Evolutionary conservation across 2,329 filamentous ascomycete genomes (phyloP).

Genomic region (Aspergillus ustus): DNA sequence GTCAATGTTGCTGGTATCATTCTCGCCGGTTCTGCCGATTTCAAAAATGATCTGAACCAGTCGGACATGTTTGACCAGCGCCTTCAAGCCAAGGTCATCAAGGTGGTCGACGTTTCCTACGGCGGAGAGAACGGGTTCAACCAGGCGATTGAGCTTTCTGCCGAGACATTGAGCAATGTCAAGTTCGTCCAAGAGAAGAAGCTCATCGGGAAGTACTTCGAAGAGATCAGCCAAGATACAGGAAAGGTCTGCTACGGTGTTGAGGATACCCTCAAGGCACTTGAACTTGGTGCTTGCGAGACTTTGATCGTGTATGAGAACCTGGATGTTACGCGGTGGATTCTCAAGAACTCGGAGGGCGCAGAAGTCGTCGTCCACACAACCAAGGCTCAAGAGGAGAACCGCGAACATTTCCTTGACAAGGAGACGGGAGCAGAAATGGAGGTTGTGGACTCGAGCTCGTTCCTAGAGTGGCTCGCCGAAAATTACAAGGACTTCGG

Average conservation of each 20-base stretch:
- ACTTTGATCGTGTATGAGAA: slow-evolving; percentile 97
- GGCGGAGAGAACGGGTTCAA: slow-evolving; percentile 99
- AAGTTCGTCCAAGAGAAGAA: slow-evolving; percentile 99
- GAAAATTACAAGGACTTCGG: slow-evolving; percentile 99
- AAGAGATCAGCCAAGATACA: slow-evolving; percentile 97
- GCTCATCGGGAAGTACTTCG: slow-evolving; percentile 97
- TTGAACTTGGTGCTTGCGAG: slow-evolving; percentile 94
- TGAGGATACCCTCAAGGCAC: slow-evolving; percentile 93
- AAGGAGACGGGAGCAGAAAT: slow-evolving; percentile 96
- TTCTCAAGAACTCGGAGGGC: slow-evolving; percentile 78
- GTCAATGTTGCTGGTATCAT: slow-evolving; percentile 96
- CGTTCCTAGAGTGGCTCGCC: slow-evolving; percentile 99
- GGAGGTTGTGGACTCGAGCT: slow-evolving; percentile 84
- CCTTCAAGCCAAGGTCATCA: slow-evolving; percentile 94
- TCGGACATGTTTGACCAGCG: slow-evolving; percentile 97
- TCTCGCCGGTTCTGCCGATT: slow-evolving; percentile 95
- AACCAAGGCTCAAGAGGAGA: slow-evolving; percentile 80
- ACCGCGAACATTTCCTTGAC: slow-evolving; percentile 88
- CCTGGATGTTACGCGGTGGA: slow-evolving; percentile 90
- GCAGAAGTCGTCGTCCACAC: slow-evolving; percentile 79
- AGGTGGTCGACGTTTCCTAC: slow-evolving; percentile 98
- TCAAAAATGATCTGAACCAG: slow-evolving; percentile 98
- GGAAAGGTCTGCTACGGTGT: slow-evolving; percentile 98
- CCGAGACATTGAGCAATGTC: slow-evolving; percentile 96
- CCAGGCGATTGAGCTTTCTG: slow-evolving; percentile 93